Evolutionary conservation across 1,139 yeast genomes (phyloP).

Genomic region (Waltiozyma sp.): DNA sequence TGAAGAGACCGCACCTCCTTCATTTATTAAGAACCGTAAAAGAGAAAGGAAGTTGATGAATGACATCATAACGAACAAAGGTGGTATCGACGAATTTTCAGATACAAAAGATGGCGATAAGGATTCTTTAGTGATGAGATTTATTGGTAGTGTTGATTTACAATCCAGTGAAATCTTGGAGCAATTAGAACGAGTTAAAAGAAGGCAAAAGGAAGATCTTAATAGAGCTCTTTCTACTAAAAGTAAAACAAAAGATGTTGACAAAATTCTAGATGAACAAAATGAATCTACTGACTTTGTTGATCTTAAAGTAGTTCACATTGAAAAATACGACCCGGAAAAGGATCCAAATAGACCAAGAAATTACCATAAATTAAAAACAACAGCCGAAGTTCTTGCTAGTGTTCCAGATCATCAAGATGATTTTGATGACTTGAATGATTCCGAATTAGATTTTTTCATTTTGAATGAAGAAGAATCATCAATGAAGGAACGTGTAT

Average conservation of each 20-base stretch:
- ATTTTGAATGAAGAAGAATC: constrained; percentile 60
- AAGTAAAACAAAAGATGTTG: constrained; percentile 12
- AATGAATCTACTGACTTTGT: not conserved
- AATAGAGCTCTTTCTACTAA: constrained; percentile 22
- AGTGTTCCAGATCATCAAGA: constrained; percentile 51
- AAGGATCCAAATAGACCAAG: constrained; percentile 17
- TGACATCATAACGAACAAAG: constrained; percentile 1
- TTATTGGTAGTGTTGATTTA: constrained; percentile 32
- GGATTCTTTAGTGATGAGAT: constrained; percentile 20
- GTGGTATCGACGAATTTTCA: constrained; percentile 18
- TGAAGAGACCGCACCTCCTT: constrained; percentile 55
- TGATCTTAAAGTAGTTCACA: not conserved
- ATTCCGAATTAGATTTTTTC: constrained; percentile 55
- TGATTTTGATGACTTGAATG: constrained; percentile 68
- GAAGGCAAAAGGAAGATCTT: constrained; percentile 27
- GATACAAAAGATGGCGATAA: constrained; percentile 22
- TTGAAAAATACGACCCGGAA: constrained; percentile 9
- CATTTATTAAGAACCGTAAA: constrained; percentile 46
- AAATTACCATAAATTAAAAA: constrained; percentile 31
- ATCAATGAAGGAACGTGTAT: constrained; percentile 59
- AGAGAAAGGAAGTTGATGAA: constrained; percentile 24
- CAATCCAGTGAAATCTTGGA: constrained; percentile 34
- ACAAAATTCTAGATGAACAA: not conserved
- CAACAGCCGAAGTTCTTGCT: constrained; percentile 39
- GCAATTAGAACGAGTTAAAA: constrained; percentile 32